Percentiles rank a stretch among this genome's conserved stretches.
These are phyloP conservation scores for Ambrosia trifida DNA, from an alignment of 129 eudicot genomes.

Conservation along the genomic window DNA sequence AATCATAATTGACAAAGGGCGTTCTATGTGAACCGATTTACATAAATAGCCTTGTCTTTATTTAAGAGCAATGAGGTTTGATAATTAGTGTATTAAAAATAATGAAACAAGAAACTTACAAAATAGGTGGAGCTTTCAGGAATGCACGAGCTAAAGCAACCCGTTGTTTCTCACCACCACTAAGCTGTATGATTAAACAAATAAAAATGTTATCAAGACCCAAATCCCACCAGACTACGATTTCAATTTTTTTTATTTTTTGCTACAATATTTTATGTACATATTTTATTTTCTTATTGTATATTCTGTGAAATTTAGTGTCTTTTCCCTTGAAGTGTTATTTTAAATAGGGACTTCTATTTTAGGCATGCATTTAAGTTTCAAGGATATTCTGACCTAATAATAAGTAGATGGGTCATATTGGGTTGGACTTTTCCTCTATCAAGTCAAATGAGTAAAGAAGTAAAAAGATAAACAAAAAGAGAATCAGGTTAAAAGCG, in stretches of 20 bases:
- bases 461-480: background rate
- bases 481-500: background rate
- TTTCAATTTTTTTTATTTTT: background rate
- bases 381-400: background rate
- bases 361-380: background rate
- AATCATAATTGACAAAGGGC: background rate
- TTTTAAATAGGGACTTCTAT: background rate
- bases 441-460: background rate
- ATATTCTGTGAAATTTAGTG: background rate
- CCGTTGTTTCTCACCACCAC: slow-evolving; percentile 99
- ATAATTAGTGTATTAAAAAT: background rate
- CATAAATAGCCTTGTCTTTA: background rate
- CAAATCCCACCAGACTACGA: background rate
- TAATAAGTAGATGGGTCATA: background rate
- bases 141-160: slow-evolving; percentile 95
- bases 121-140: slow-evolving; percentile 81
- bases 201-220: background rate
- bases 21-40: background rate
- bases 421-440: background rate
- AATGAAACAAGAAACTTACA: slow-evolving; percentile 51
- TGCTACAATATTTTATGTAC: background rate
- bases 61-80: background rate
- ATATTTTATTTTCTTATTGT: background rate
- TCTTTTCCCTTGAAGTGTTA: background rate
- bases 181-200: slow-evolving; percentile 55